phyloP scores from a whole-genome alignment of 73 alveolate species.

The Tetrahymena borealis region DNA sequence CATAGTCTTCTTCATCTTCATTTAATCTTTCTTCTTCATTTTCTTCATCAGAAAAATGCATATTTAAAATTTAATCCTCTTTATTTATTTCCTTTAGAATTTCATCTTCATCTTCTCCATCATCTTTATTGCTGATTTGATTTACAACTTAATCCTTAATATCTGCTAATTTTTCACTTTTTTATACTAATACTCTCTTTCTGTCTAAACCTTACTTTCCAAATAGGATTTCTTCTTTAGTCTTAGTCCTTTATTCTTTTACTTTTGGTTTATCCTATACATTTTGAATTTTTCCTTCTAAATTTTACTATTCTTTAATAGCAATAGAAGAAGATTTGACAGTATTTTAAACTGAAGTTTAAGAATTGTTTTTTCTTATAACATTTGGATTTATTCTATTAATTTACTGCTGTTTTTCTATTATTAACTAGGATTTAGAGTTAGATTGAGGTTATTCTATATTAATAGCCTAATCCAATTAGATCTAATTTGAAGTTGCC shows the following conservation, averaged over 20 bases:
- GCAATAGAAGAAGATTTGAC: background rate
- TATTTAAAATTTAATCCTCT: background rate
- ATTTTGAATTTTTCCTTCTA: background rate
- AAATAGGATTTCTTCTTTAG: background rate
- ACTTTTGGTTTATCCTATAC: background rate
- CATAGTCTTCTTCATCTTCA: background rate
- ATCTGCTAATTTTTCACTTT: background rate
- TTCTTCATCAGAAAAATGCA: background rate
- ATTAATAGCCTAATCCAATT: background rate
- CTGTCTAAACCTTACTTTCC: background rate
- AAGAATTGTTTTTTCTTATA: background rate
- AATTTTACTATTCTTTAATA: background rate
- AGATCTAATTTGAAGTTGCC: background rate
- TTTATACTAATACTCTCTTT: background rate
- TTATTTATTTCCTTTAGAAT: background rate
- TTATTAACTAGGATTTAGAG: background rate
- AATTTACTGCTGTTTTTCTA: background rate
- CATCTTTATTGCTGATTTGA: background rate
- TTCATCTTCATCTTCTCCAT: background rate
- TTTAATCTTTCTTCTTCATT: background rate
- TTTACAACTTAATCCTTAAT: background rate
- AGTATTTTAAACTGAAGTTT: background rate
- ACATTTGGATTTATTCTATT: background rate
- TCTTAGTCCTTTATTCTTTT: background rate
- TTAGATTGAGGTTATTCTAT: background rate